These are phyloP conservation scores for Helicostylum pulchrum DNA, from an alignment of 192 early-diverging fungal genomes.

Conservation along the genomic window DNA sequence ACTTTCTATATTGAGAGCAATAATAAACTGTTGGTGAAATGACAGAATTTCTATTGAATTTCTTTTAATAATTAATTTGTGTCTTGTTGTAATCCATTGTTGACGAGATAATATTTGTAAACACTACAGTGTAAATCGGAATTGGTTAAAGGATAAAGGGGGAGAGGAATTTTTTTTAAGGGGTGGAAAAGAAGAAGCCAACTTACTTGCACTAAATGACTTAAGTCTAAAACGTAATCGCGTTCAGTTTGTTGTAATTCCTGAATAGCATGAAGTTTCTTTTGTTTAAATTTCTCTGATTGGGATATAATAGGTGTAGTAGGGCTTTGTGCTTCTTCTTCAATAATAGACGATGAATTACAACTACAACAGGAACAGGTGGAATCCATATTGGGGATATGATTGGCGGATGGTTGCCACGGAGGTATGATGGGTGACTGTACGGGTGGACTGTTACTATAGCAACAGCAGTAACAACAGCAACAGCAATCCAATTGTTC, in stretches of 20 bases:
- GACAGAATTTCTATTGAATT: slow-evolving; percentile 21
- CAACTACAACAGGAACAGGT: slow-evolving; percentile 11
- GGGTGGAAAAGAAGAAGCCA: too few relatives aligned
- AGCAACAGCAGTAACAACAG: slow-evolving; percentile 2
- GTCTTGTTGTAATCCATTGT: slow-evolving; percentile 25
- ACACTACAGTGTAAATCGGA: slow-evolving; percentile 11
- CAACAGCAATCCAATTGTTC: slow-evolving; percentile 9
- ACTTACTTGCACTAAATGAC: slow-evolving; percentile 32
- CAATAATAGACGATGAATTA: neutral
- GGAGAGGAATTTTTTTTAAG: neutral
- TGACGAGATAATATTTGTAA: slow-evolving; percentile 15
- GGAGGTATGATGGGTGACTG: neutral
- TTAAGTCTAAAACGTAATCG: slow-evolving; percentile 28
- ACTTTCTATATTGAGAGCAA: slow-evolving; percentile 10
- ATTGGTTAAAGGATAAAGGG: slow-evolving; percentile 6
- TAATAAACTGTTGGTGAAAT: slow-evolving; percentile 20
- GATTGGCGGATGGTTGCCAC: neutral
- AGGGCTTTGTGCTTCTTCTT: neutral
- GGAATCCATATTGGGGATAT: neutral
- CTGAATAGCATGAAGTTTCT: slow-evolving; percentile 28
- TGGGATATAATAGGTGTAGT: neutral
- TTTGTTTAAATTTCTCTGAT: slow-evolving; percentile 7
- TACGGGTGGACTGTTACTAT: neutral
- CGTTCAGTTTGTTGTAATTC: slow-evolving; percentile 36
- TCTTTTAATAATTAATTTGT: slow-evolving; percentile 22